phyloP scores from a whole-genome alignment of 176 grass and related monocot genomes.

The Carex parvula region DNA sequence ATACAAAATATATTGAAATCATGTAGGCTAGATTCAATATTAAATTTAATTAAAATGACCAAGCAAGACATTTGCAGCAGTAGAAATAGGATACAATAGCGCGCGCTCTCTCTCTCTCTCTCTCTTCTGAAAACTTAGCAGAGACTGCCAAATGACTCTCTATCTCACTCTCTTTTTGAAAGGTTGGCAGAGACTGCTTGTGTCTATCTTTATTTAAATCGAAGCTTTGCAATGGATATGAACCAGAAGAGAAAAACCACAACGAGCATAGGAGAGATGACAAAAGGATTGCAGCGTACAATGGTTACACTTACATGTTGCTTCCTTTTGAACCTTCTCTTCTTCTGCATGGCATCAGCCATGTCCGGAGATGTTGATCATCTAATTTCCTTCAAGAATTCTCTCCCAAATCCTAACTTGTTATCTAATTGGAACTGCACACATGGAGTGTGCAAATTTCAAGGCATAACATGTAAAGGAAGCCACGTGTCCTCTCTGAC shows the following conservation, averaged over 20 bases:
- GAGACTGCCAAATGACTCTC: too few relatives aligned
- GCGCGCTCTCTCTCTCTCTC: too few relatives aligned
- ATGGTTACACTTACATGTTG: neutral
- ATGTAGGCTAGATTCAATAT: too few relatives aligned
- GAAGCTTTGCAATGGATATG: neutral
- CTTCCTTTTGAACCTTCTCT: conserved; percentile 1
- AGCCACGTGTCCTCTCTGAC: conserved; percentile 50
- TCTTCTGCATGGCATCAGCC: neutral
- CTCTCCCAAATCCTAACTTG: conserved; percentile 33
- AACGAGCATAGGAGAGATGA: neutral
- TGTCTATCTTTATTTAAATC: neutral
- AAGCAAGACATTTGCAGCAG: too few relatives aligned
- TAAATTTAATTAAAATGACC: too few relatives aligned
- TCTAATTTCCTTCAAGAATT: conserved; percentile 61
- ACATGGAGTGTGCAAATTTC: conserved; percentile 51
- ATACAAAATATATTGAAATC: too few relatives aligned
- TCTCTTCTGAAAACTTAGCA: too few relatives aligned
- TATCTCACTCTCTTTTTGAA: too few relatives aligned
- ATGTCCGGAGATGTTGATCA: conserved; percentile 43
- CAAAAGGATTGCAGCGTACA: neutral
- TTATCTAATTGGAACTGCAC: conserved; percentile 32
- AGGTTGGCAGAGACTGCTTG: too few relatives aligned
- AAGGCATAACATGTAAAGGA: conserved; percentile 45
- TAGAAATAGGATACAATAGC: too few relatives aligned
- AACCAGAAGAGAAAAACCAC: neutral